phyloP scores from a whole-genome alignment of 73 alveolate genomes.

The Paramecium primaurelia region DNA sequence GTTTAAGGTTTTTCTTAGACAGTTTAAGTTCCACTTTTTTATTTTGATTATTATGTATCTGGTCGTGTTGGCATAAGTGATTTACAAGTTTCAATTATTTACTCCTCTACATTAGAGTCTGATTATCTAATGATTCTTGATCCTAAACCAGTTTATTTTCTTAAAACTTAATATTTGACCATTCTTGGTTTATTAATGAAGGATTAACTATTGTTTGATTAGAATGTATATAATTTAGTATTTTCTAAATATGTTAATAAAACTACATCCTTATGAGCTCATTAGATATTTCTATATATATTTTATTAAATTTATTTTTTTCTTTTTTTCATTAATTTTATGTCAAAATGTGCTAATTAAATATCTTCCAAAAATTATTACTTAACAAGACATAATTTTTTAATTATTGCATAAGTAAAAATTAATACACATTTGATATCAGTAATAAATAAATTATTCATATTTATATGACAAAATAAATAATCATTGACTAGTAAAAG shows the following conservation, averaged over 20 bases:
- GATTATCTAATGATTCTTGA: slow-evolving; percentile 9
- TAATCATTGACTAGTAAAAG: not conserved
- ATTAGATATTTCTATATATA: not conserved
- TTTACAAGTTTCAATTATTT: slow-evolving; percentile 11
- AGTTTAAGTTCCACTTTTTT: not conserved
- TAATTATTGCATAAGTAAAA: not conserved
- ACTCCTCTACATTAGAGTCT: not conserved
- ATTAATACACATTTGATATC: not conserved
- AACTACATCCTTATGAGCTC: not conserved
- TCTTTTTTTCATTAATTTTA: not conserved
- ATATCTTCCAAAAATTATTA: not conserved
- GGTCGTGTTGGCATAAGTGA: not conserved
- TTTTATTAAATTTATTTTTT: not conserved
- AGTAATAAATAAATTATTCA: not conserved
- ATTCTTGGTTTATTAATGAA: not conserved
- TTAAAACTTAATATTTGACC: not conserved
- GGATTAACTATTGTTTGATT: not conserved
- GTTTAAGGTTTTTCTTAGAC: not conserved
- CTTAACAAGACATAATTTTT: not conserved
- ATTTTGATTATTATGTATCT: not conserved
- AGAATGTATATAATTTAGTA: not conserved
- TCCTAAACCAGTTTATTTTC: slow-evolving; percentile 23
- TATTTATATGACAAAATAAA: not conserved
- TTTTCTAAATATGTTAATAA: not conserved
- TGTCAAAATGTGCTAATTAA: not conserved